Evolutionary conservation across 192 early-diverging fungal genomes (phyloP).

Genomic region (Linnemannia elongata): DNA sequence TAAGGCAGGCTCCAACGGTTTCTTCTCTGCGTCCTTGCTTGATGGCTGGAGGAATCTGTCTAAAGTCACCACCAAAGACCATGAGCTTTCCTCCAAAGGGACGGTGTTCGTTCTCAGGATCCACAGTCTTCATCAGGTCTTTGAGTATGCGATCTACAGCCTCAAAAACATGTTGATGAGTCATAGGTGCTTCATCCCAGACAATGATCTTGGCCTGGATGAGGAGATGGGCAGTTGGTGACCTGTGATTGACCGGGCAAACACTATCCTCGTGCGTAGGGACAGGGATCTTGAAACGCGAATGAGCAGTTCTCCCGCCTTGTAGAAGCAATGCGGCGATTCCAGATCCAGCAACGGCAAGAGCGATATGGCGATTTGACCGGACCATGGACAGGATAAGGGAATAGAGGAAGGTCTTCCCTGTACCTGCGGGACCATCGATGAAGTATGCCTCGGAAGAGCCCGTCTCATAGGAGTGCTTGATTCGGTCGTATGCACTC

Average conservation of each 20-base stretch:
- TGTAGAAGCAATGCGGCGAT: constrained; percentile 18
- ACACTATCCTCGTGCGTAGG: constrained; percentile 23
- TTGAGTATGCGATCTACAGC: constrained; percentile 22
- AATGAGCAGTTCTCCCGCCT: constrained; percentile 51
- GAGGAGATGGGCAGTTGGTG: constrained; percentile 10
- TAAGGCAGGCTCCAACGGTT: constrained; percentile 35
- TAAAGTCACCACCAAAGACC: constrained; percentile 50
- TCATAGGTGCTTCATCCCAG: constrained; percentile 61
- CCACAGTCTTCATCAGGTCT: constrained; percentile 17
- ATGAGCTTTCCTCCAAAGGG: constrained; percentile 43
- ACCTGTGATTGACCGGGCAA: constrained; percentile 11
- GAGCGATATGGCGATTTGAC: no score
- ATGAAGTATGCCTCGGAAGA: no score
- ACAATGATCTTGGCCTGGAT: constrained; percentile 34
- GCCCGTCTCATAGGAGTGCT: no score
- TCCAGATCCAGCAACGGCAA: no score
- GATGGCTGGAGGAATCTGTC: constrained; percentile 36
- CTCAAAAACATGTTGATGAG: constrained; percentile 18
- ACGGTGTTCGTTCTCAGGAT: not conserved
- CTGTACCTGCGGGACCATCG: no score
- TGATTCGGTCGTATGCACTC: no score
- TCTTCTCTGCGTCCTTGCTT: constrained; percentile 10
- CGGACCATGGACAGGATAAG: no score
- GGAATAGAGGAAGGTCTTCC: no score
- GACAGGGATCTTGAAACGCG: constrained; percentile 48